A percentile compares a stretch with the other conserved stretches of the same genome.
phyloP scores from a whole-genome alignment of 2,329 filamentous ascomycete species.

The Fusarium longipes region DNA sequence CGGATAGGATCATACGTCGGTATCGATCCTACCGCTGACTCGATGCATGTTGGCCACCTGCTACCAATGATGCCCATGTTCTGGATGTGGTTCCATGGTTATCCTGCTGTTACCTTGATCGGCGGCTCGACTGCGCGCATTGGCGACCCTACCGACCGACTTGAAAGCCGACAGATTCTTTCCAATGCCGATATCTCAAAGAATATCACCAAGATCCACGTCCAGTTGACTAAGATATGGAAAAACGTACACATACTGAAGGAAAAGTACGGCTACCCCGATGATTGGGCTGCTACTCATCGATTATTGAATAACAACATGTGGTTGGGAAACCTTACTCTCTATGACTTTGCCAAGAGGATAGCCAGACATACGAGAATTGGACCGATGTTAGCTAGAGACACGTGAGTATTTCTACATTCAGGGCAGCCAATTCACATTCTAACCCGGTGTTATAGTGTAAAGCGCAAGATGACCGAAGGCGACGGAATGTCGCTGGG shows the following conservation, averaged over 20 bases:
- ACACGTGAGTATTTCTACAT: constrained; percentile 72
- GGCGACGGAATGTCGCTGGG: constrained; percentile 94
- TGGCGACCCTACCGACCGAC: constrained; percentile 80
- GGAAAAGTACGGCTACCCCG: constrained; percentile 71
- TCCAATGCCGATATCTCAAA: constrained; percentile 63
- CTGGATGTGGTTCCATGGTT: constrained; percentile 84
- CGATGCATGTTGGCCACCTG: constrained; percentile 83
- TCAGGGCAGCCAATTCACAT: not conserved
- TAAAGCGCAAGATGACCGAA: constrained; percentile 84
- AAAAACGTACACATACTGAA: constrained; percentile 75
- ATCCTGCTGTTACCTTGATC: constrained; percentile 73
- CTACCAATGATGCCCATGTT: constrained; percentile 85
- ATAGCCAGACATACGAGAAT: constrained; percentile 80
- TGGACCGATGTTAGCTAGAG: constrained; percentile 87
- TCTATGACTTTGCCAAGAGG: constrained; percentile 79
- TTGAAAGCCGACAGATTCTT: constrained; percentile 69
- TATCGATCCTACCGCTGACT: constrained; percentile 83
- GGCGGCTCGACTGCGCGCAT: constrained; percentile 82
- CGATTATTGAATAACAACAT: constrained; percentile 82
- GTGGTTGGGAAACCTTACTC: constrained; percentile 80
- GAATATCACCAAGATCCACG: constrained; percentile 76
- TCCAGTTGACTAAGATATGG: constrained; percentile 79
- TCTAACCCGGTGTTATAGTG: constrained; percentile 54
- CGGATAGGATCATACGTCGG: constrained; percentile 82
- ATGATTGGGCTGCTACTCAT: constrained; percentile 73